Percentiles rank a stretch among this genome's conserved stretches.
These are phyloP conservation scores for Coprinellus aureogranulatus DNA, from an alignment of 768 basidiomycete species.

Conservation along the genomic window DNA sequence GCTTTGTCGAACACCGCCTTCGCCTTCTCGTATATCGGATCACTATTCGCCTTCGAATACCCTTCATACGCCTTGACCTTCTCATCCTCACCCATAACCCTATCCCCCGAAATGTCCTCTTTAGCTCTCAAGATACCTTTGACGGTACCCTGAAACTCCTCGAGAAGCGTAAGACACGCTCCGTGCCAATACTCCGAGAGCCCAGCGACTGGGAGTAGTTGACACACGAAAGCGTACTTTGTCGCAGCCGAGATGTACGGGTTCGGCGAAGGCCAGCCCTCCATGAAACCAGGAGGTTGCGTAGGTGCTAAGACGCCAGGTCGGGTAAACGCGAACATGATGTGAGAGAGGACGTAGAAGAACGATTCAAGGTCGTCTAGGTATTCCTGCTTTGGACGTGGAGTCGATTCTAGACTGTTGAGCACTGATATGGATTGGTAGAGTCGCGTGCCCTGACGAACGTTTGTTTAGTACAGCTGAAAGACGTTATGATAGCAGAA, in stretches of 20 bases:
- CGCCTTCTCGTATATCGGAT: background rate
- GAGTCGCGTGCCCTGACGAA: background rate
- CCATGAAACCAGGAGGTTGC: too few relatives aligned
- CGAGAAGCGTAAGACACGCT: background rate
- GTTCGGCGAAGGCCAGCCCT: too few relatives aligned
- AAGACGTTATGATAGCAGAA: background rate
- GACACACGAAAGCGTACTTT: too few relatives aligned
- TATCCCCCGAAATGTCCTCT: background rate
- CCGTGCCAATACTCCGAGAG: background rate
- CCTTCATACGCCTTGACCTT: background rate
- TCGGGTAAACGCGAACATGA: background rate
- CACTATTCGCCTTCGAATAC: background rate
- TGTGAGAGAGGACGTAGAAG: background rate
- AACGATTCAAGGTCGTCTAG: constrained; percentile 7
- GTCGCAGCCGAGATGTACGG: too few relatives aligned
- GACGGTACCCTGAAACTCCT: background rate
- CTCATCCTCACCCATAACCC: background rate
- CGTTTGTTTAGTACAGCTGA: background rate
- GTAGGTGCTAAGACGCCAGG: background rate
- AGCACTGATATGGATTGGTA: background rate
- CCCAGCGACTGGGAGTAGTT: too few relatives aligned
- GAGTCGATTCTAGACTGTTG: too few relatives aligned
- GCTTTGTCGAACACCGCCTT: background rate
- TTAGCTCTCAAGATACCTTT: background rate
- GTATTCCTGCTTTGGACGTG: too few relatives aligned